These are phyloP conservation scores for Tolypocladium pustulatum DNA, from an alignment of 2,329 filamentous ascomycete species.

Conservation along the genomic window DNA sequence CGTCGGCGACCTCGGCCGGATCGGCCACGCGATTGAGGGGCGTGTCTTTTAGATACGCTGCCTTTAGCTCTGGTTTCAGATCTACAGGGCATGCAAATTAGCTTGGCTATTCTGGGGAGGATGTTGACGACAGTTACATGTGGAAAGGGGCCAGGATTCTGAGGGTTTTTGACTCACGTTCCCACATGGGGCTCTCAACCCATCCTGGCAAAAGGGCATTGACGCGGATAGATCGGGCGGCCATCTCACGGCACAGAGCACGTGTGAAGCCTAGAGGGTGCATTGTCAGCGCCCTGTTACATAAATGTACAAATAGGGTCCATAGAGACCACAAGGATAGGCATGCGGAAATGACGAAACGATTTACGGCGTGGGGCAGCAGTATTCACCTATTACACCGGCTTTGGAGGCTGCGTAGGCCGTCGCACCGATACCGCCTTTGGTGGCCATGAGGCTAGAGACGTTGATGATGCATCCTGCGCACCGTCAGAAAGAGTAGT, in stretches of 20 bases:
- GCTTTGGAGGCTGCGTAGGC: slow-evolving; percentile 75
- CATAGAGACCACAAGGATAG: neutral
- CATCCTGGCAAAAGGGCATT: slow-evolving; percentile 80
- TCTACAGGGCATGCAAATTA: slow-evolving; percentile 30
- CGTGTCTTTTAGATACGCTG: slow-evolving; percentile 38
- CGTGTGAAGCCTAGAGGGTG: slow-evolving; percentile 50
- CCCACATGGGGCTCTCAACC: slow-evolving; percentile 71
- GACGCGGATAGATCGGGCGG: slow-evolving; percentile 53
- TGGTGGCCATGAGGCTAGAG: slow-evolving; percentile 61
- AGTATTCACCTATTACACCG: slow-evolving; percentile 54
- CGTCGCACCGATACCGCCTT: slow-evolving; percentile 59
- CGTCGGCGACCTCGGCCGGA: slow-evolving; percentile 67
- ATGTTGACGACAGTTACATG: neutral
- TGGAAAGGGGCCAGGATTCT: neutral
- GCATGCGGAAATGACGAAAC: slow-evolving; percentile 3
- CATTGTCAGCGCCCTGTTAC: slow-evolving; percentile 1
- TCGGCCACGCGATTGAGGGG: slow-evolving; percentile 57
- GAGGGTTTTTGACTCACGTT: slow-evolving; percentile 38
- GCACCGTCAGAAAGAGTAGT: neutral
- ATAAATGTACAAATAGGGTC: slow-evolving; percentile 7
- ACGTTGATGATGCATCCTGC: slow-evolving; percentile 70
- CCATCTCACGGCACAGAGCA: slow-evolving; percentile 53
- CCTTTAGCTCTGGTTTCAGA: slow-evolving; percentile 25
- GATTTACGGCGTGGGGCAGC: neutral
- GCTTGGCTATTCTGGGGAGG: slow-evolving; percentile 8